phyloP scores from a whole-genome alignment of 306 rosid genomes.

The Abrus pulchellus region DNA sequence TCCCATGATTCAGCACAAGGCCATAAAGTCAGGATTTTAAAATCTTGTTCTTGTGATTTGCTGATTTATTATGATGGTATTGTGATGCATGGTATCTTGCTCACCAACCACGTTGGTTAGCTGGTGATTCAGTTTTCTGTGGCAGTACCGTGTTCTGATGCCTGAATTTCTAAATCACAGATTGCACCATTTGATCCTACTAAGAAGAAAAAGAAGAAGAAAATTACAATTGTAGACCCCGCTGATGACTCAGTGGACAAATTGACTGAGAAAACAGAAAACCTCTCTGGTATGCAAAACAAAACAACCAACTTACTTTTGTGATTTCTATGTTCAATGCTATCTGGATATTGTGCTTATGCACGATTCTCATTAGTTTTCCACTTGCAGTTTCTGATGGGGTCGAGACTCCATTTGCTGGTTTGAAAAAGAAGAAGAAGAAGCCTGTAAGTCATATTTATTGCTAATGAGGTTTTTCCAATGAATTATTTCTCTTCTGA shows the following conservation, averaged over 20 bases:
- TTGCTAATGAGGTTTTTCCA: neutral
- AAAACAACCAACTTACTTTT: neutral
- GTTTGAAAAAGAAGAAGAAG: slow-evolving; percentile 95
- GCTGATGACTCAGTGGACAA: slow-evolving; percentile 82
- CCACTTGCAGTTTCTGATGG: slow-evolving; percentile 84
- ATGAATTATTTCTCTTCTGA: neutral
- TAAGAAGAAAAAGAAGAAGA: slow-evolving; percentile 92
- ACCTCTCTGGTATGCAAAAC: slow-evolving; percentile 65
- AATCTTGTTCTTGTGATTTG: slow-evolving; percentile 2
- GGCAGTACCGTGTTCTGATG: neutral
- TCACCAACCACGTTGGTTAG: neutral
- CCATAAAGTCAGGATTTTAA: neutral
- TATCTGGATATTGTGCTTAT: slow-evolving; percentile 17
- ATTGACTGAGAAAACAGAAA: slow-evolving; percentile 89
- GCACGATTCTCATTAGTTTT: slow-evolving; percentile 33
- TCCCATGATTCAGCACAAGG: neutral
- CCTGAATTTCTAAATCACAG: slow-evolving; percentile 54
- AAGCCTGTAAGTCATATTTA: slow-evolving; percentile 68
- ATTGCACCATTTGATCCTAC: slow-evolving; percentile 91
- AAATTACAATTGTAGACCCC: slow-evolving; percentile 52
- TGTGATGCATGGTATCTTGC: slow-evolving; percentile 10
- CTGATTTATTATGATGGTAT: slow-evolving; percentile 13
- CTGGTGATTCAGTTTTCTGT: slow-evolving; percentile 10
- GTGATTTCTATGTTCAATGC: slow-evolving; percentile 12
- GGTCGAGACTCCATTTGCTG: slow-evolving; percentile 77